Evolutionary conservation across 2,329 filamentous ascomycete genomes (phyloP).

Genomic region (Cyphellophora attinorum): DNA sequence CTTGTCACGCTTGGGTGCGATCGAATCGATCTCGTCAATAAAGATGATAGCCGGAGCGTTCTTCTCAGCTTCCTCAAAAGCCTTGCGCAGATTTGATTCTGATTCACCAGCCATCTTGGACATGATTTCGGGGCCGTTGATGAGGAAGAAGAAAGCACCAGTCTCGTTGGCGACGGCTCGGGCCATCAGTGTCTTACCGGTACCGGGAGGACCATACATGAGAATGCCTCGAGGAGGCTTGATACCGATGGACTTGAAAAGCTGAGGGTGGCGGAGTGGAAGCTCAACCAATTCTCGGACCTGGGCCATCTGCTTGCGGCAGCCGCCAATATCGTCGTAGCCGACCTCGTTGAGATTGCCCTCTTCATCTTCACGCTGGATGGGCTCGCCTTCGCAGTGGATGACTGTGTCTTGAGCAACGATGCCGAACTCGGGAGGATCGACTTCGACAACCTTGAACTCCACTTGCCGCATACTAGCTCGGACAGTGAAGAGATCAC

Average conservation of each 20-base stretch:
- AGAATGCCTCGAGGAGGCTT: conserved; percentile 97
- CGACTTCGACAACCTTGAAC: conserved; percentile 98
- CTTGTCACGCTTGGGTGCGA: conserved; percentile 99
- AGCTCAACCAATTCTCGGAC: conserved; percentile 98
- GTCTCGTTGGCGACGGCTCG: conserved; percentile 98
- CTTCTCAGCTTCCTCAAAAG: conserved; percentile 99
- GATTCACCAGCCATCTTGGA: conserved; percentile 99
- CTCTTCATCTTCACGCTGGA: conserved; percentile 97
- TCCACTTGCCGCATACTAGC: conserved; percentile 99
- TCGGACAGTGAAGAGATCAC: conserved; percentile 92
- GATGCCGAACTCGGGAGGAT: conserved; percentile 96
- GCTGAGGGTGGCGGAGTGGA: conserved; percentile 88
- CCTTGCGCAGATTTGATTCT: conserved; percentile 94
- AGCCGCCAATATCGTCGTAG: conserved; percentile 98
- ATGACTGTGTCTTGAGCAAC: conserved; percentile 98
- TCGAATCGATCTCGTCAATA: conserved; percentile 98
- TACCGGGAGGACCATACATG: conserved; percentile 93
- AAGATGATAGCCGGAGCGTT: conserved; percentile 99
- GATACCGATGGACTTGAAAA: conserved; percentile 99
- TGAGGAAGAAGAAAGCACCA: conserved; percentile 97
- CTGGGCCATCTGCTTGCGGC: conserved; percentile 99
- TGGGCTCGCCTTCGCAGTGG: conserved; percentile 93
- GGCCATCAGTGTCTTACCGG: conserved; percentile 98
- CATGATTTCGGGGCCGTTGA: conserved; percentile 99
- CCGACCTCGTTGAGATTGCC: conserved; percentile 98